Base-by-base conservation (phyloP, 2,329 filamentous ascomycete species). In the Ophiostoma populinum region DNA sequence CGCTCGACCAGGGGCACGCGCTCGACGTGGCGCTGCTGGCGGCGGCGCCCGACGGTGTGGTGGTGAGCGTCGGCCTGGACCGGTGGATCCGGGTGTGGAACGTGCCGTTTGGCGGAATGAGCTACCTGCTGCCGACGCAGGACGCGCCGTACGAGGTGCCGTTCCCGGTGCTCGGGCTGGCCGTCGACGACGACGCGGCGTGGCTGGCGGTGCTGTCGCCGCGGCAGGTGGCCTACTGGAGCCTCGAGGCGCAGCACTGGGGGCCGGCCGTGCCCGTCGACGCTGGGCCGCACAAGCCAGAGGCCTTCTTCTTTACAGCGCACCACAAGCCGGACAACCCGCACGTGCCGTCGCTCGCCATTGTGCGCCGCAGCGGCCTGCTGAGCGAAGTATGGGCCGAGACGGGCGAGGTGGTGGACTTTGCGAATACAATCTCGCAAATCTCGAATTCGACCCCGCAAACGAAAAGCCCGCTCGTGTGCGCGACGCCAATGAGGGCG, bases 41-140 rank as follows among this genome's bases (percentile, higher is more conserved):
- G 5, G 63, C 74, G 12, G 78, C 70, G 6, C 57, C 65, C 2
- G 67, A 69, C 34, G 78, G 78, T 0, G 63, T 76, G 35, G 54
- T 86, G 16, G 67, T 76, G 5, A 80, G 78, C 2, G 65, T 80
- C 24, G 76, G 75, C 0, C 58, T 87, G 1, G 81, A 87, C 47
- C 65, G 78, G 32, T 59, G 63, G 9, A 72, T 83, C 11, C 65
- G 70, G 12, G 58, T 81, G 2, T 81, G 76, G 75, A 61, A 75
- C 46, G 51, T 73, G 13, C 63, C 61, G n/a, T 38, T 36, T 26
- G 54, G 55, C 6, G 55, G 56, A 2, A 53, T 54, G 4, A 47
- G 53, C 42, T 65, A 63, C 33, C 49, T 60, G 18, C 52, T 62
- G 55, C 61, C 37, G 43, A 58, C 39, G 48, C 55, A 21, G 45